Percentiles rank a stretch among this genome's conserved stretches.
Conservation (phyloP, 225 moss, liverwort and hornwort genomes). For the Pleurozium schreberi region DNA sequence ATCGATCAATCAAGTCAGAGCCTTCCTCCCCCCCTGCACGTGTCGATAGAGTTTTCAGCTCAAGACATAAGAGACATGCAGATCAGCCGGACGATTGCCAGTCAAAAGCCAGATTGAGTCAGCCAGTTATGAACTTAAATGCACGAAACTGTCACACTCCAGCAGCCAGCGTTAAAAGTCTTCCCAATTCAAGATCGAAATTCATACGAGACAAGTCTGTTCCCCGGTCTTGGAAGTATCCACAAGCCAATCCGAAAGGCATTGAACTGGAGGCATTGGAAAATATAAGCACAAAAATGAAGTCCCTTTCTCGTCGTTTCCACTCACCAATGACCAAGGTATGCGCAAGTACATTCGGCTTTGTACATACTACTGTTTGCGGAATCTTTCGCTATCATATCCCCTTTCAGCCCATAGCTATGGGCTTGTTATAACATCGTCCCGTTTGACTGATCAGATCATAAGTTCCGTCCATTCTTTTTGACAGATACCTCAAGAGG, state of each 20-base stretch:
- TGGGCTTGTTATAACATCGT: background rate
- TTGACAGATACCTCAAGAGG: conserved; percentile 12
- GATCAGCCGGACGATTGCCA: conserved; percentile 11
- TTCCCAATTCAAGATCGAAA: conserved; percentile 6
- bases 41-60: background rate
- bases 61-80: conserved; percentile 1
- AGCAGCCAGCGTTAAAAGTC: conserved; percentile 8
- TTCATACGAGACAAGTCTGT: conserved; percentile 8
- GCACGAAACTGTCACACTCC: conserved; percentile 7
- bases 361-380: background rate
- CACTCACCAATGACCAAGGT: conserved; percentile 29
- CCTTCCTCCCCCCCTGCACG: conserved; percentile 17
- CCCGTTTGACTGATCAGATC: background rate
- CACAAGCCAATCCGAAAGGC: background rate
- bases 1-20: conserved; percentile 21
- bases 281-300: conserved; percentile 11
- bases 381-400: background rate
- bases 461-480: background rate
- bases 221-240: conserved; percentile 10
- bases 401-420: background rate
- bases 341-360: background rate
- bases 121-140: background rate
- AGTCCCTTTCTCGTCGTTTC: conserved; percentile 19
- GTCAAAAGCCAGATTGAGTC: background rate
- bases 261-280: conserved; percentile 23